Evolutionary conservation across 2,329 filamentous ascomycete genomes (phyloP).

Genomic region (Cercospora sesami): DNA sequence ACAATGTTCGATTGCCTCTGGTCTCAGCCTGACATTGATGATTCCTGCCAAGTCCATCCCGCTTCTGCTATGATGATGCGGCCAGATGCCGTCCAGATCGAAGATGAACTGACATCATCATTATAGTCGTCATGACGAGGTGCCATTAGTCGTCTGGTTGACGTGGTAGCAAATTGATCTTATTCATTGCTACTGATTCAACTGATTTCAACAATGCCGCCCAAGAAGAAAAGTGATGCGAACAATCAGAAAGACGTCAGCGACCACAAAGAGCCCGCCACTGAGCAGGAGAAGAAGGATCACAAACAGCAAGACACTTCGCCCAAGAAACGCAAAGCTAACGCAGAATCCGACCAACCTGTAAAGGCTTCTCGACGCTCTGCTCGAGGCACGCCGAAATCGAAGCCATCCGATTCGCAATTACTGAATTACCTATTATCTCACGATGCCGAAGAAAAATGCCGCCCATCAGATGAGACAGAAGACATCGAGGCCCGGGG

Average conservation of each 20-base stretch:
- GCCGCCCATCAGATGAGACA: conserved; percentile 40
- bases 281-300: neutral
- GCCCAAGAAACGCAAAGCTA: conserved; percentile 20
- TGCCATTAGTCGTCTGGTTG: conserved; percentile 3
- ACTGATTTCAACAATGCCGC: neutral
- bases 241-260: neutral
- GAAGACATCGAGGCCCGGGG: conserved; percentile 33
- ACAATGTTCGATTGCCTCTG: neutral
- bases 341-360: conserved; percentile 31
- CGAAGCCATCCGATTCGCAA: conserved; percentile 32
- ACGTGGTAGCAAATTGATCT: neutral
- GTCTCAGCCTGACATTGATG: neutral
- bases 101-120: neutral
- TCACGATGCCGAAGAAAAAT: conserved; percentile 33
- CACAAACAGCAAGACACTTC: neutral
- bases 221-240: neutral
- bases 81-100: neutral
- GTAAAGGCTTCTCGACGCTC: conserved; percentile 36
- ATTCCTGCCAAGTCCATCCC: neutral
- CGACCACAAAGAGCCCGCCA: neutral
- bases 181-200: neutral
- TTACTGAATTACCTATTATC: conserved; percentile 40
- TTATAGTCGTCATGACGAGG: neutral
- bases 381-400: conserved; percentile 30
- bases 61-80: neutral